Evolutionary conservation across 305 asterid species (phyloP), one percentile per base, ranked within the genome.

Genomic region (Coffea humblotiana): DNA sequence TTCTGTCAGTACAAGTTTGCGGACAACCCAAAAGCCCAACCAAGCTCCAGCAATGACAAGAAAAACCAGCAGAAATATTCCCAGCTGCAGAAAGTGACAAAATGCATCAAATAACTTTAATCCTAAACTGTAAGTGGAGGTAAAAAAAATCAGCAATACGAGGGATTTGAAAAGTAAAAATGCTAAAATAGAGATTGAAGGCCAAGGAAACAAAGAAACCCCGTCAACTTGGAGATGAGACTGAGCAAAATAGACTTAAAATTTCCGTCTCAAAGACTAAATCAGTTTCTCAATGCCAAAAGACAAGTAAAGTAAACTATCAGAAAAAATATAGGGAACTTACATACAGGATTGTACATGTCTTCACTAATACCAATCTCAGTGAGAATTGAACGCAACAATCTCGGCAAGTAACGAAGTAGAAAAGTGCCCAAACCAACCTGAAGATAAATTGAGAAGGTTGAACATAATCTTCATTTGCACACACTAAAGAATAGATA

Each of bases 11-110:
- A 96, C 93, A 85, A 94, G 87, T 88, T 92, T 96, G 83, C 91
- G 98, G 71, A 96, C 97, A 80, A 84, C 94, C 98, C 96, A 92
- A 85, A 88, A 96, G 60, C 99, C 99, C 86, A 94, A 83, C 95
- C 96, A 94, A 75, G 99, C 95, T 87, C 98, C 99, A 75, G 83
- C 77, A 82, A 96, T 90, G 74, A 80, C 88, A 79, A 92, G 88
- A 85, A 94, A 91, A 78, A 90, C 86, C 81, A 87, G 83, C 87
- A 92, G 83, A 84, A 94, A 87, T 72, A 86, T 79, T 71, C 89
- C 90, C 73, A 96, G 84, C 99, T 96, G 93, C 87, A 86, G 63
- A 58, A 81, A 25, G 81, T 43, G 71, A 86, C 47, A 45, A 37
- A 47, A 75, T 63, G 75, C 73, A 45, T 69, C 56, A 49, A 49